Conservation (phyloP, 345 rosid genomes). For the Citropsis articulata region DNA sequence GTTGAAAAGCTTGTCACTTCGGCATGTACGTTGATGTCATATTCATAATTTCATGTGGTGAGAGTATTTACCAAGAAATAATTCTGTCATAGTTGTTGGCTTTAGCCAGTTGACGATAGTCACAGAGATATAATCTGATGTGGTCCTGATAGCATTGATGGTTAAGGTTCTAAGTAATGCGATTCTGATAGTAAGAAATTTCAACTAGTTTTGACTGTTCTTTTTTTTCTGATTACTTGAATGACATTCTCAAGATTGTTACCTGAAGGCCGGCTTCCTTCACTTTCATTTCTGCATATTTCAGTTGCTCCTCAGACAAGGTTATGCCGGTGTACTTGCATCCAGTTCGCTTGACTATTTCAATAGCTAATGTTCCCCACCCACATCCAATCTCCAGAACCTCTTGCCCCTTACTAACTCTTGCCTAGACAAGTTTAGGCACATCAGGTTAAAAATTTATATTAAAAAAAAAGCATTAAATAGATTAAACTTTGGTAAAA, state of each 20-base stretch:
- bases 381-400: constrained; percentile 92
- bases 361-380: constrained; percentile 91
- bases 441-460: too few relatives aligned
- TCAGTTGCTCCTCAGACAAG: constrained; percentile 70
- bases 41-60: not conserved
- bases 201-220: not conserved
- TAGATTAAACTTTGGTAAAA: too few relatives aligned
- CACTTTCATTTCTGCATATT: constrained; percentile 62
- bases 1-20: not conserved
- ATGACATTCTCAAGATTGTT: not conserved
- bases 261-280: constrained; percentile 93
- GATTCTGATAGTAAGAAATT: too few relatives aligned
- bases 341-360: constrained; percentile 80
- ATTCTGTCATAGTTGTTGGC: constrained; percentile 68
- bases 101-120: constrained; percentile 69
- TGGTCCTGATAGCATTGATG: constrained; percentile 38
- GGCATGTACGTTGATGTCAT: not conserved
- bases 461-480: too few relatives aligned
- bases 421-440: constrained; percentile 37
- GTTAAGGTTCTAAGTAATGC: too few relatives aligned
- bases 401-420: constrained; percentile 56
- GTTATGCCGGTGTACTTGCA: constrained; percentile 89
- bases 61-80: constrained; percentile 63
- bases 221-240: not conserved
- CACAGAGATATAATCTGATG: constrained; percentile 65